Conservation (phyloP, 768 basidiomycete genomes). For the Crassisporium funariophilum region DNA sequence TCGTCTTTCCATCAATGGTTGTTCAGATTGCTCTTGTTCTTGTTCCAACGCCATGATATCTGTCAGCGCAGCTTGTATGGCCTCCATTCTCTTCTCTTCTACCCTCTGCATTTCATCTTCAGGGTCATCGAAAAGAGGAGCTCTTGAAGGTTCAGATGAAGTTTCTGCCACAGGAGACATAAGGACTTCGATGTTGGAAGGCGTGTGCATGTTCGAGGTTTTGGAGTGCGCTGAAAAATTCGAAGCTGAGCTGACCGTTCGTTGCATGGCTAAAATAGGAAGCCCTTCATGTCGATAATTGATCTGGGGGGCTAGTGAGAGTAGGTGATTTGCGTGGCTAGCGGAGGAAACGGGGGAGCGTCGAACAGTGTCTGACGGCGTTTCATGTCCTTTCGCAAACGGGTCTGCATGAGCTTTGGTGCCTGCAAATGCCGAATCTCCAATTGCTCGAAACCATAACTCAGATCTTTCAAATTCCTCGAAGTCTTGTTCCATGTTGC, state of each 20-base stretch:
- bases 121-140: slow-evolving; percentile 81
- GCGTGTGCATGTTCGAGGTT: slow-evolving; percentile 23
- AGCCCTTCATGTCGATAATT: slow-evolving; percentile 38
- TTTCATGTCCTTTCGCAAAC: slow-evolving; percentile 17
- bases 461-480: slow-evolving; percentile 87
- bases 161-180: slow-evolving; percentile 69
- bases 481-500: slow-evolving; percentile 91
- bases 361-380: slow-evolving; percentile 9
- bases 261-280: slow-evolving; percentile 39
- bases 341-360: slow-evolving; percentile 13
- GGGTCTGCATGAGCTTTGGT: slow-evolving; percentile 24
- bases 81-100: slow-evolving; percentile 88
- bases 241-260: slow-evolving; percentile 43
- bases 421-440: slow-evolving; percentile 56
- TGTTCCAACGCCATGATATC: slow-evolving; percentile 92
- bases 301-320: slow-evolving; percentile 17
- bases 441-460: slow-evolving; percentile 88
- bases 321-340: slow-evolving; percentile 14
- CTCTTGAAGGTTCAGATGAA: slow-evolving; percentile 56
- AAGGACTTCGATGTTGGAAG: slow-evolving; percentile 76
- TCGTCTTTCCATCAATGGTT: slow-evolving; percentile 17
- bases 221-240: slow-evolving; percentile 34
- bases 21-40: slow-evolving; percentile 22
- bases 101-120: slow-evolving; percentile 70
- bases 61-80: slow-evolving; percentile 93